A percentile compares a stretch with the other conserved stretches of the same genome.
phyloP scores from a whole-genome alignment of 2,329 filamentous ascomycete genomes.

The Aureobasidium subglaciale region DNA sequence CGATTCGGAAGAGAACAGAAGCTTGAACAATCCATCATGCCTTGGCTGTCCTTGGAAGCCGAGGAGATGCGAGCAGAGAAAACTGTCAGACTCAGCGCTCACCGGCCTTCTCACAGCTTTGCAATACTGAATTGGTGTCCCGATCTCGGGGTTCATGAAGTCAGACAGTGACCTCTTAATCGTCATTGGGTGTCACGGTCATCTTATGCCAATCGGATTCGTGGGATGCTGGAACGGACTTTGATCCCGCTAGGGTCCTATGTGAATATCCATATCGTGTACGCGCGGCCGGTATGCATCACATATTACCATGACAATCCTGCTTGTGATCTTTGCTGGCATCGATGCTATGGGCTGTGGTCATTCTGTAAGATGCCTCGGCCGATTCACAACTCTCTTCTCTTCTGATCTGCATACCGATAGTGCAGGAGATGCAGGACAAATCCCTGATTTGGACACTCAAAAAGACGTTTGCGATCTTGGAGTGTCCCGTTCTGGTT shows the following conservation, averaged over 20 bases:
- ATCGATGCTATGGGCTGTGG: not conserved
- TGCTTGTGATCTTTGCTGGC: not conserved
- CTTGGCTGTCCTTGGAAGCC: not conserved
- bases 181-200: not conserved
- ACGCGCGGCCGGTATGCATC: conserved; percentile 5
- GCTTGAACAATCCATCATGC: not conserved
- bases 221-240: not conserved
- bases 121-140: too few relatives aligned
- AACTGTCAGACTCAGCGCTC: not conserved
- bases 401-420: not conserved
- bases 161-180: not conserved
- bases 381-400: not conserved
- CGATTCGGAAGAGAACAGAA: not conserved
- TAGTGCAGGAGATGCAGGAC: not conserved
- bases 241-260: not conserved
- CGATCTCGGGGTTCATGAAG: too few relatives aligned
- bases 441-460: not conserved
- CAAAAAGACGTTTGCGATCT: not conserved
- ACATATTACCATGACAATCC: not conserved
- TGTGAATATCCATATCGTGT: not conserved
- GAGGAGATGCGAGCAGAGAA: not conserved
- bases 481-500: not conserved
- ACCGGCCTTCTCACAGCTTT: not conserved
- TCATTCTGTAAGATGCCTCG: not conserved
- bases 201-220: not conserved